These are phyloP conservation scores for Alternaria brassicae DNA, from an alignment of 2,329 filamentous ascomycete genomes.

Conservation along the genomic window DNA sequence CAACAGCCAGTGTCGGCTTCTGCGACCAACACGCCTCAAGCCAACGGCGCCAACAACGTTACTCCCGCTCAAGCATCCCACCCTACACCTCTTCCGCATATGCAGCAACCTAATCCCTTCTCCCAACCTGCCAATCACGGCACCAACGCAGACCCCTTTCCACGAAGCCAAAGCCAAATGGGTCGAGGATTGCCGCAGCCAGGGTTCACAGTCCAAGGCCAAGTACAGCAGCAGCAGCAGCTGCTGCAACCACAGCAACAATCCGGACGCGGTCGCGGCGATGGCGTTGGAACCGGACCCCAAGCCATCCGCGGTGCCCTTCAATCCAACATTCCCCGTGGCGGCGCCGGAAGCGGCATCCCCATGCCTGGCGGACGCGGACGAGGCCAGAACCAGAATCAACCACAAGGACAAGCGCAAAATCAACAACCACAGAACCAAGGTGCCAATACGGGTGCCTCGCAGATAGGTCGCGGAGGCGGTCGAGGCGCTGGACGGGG, in stretches of 20 bases:
- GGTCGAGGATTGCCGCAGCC: constrained; percentile 35
- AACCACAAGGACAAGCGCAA: constrained; percentile 2
- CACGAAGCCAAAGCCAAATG: constrained; percentile 20
- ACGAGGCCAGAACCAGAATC: constrained; percentile 23
- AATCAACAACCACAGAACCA: constrained; percentile 23
- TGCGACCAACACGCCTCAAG: constrained; percentile 15
- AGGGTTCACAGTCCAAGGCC: constrained; percentile 26
- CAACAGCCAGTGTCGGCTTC: constrained; percentile 17
- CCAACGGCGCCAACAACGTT: constrained; percentile 19
- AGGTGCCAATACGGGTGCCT: constrained; percentile 13
- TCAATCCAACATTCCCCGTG: constrained; percentile 43
- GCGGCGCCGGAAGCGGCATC: constrained; percentile 38
- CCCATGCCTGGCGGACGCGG: constrained; percentile 42
- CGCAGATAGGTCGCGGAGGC: constrained; percentile 41
- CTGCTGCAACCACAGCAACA: too few species aligned
- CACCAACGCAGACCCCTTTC: constrained; percentile 20
- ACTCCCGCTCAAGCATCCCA: constrained; percentile 19
- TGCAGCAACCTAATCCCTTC: constrained; percentile 18
- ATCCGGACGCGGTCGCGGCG: constrained; percentile 17
- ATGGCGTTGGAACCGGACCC: constrained; percentile 26
- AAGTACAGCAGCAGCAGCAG: constrained; percentile 25
- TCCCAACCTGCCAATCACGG: constrained; percentile 19
- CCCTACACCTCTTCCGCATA: constrained; percentile 9
- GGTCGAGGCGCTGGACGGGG: constrained; percentile 35
- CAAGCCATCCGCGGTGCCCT: constrained; percentile 38